A percentile compares a stretch with the other conserved stretches of the same genome.
phyloP scores from a whole-genome alignment of 192 early-diverging fungal genomes.

The Backusella circina region DNA sequence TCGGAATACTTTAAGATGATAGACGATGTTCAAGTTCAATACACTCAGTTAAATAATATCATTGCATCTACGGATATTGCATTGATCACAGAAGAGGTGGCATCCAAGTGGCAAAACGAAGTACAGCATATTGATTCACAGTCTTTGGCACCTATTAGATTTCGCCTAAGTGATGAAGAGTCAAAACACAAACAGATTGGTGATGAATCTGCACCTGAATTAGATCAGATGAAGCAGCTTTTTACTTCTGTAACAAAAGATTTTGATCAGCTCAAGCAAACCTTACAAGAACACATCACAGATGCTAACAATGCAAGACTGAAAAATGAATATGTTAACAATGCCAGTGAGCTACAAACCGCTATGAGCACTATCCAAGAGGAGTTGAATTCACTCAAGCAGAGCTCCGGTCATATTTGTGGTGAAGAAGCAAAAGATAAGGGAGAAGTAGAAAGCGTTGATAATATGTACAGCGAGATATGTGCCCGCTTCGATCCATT shows the following conservation, averaged over 20 bases:
- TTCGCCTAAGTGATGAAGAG: background rate
- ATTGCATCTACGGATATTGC: background rate
- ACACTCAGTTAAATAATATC: background rate
- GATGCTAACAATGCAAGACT: background rate
- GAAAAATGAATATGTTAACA: background rate
- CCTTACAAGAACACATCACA: background rate
- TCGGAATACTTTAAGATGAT: background rate
- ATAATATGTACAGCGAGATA: background rate
- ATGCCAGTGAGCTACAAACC: background rate
- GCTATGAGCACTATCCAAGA: background rate
- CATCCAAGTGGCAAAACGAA: background rate
- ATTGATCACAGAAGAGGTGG: background rate
- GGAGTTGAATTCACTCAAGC: background rate
- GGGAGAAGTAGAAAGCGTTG: background rate
- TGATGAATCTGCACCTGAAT: background rate
- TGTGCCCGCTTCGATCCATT: background rate
- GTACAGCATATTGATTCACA: background rate
- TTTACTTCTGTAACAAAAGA: background rate
- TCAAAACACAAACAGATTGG: background rate
- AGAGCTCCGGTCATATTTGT: background rate
- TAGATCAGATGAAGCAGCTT: background rate
- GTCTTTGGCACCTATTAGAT: background rate
- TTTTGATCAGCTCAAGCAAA: background rate
- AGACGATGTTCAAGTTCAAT: background rate
- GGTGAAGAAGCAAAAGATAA: background rate